phyloP scores from a whole-genome alignment of 768 basidiomycete species.

The Guyanaporus albipodus region DNA sequence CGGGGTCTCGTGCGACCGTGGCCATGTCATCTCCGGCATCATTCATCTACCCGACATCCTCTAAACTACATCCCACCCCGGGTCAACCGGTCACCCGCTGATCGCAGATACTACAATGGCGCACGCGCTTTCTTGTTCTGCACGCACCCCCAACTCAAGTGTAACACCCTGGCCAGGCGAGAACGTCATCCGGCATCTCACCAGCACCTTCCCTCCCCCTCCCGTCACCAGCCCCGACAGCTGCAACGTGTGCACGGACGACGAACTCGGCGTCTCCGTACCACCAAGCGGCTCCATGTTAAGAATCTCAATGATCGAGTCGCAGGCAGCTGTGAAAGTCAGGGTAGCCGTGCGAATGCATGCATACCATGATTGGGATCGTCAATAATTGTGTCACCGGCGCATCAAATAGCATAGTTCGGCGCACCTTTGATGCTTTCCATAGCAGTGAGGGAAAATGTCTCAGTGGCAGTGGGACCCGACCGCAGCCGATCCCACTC shows the following conservation, averaged over 20 bases:
- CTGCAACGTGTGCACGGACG: slow-evolving; percentile 91
- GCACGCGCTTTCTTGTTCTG: slow-evolving; percentile 85
- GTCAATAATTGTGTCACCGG: slow-evolving; percentile 14
- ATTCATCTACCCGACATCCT: slow-evolving; percentile 9
- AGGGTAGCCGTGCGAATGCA: slow-evolving; percentile 10
- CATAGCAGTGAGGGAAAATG: slow-evolving; percentile 88
- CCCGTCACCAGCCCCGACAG: slow-evolving; percentile 87
- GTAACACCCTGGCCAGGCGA: slow-evolving; percentile 88
- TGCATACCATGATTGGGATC: slow-evolving; percentile 14
- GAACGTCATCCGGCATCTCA: slow-evolving; percentile 93
- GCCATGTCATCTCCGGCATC: not conserved
- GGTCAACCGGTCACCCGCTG: slow-evolving; percentile 44
- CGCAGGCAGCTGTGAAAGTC: slow-evolving; percentile 73
- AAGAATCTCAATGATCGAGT: slow-evolving; percentile 92
- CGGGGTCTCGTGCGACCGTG: slow-evolving; percentile 13
- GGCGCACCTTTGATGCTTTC: slow-evolving; percentile 88
- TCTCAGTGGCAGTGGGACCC: slow-evolving; percentile 81
- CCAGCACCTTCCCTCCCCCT: slow-evolving; percentile 94
- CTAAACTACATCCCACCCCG: not conserved
- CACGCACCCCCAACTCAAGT: slow-evolving; percentile 85
- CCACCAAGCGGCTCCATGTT: slow-evolving; percentile 98
- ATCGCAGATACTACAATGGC: slow-evolving; percentile 89
- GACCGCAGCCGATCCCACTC: slow-evolving; percentile 93
- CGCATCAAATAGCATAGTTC: slow-evolving; percentile 5
- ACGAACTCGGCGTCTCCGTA: slow-evolving; percentile 73